Conservation (phyloP, 192 early-diverging fungal genomes). For the Polychytrium aggregatum region DNA sequence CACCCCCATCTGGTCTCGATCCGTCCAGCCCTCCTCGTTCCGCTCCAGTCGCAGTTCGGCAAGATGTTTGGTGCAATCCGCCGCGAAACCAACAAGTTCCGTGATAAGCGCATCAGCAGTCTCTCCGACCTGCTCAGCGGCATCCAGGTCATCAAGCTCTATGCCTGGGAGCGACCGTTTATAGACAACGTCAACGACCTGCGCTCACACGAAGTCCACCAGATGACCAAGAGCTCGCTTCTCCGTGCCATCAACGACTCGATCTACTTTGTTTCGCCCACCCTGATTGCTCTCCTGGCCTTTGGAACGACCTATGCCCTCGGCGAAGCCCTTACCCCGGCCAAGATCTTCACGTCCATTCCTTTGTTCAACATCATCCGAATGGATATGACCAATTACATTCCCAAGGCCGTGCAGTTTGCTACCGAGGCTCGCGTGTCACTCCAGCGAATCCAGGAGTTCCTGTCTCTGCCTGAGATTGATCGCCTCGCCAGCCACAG, state of each 20-base stretch:
- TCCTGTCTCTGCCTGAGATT: constrained; percentile 5
- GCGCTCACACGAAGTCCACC: constrained; percentile 13
- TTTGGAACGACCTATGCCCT: constrained; percentile 28
- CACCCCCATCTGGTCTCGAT: too few species aligned
- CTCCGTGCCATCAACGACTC: constrained; percentile 22
- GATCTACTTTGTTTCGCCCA: constrained; percentile 11
- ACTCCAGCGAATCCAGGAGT: constrained; percentile 1
- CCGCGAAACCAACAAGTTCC: constrained; percentile 8
- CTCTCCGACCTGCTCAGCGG: constrained; percentile 25
- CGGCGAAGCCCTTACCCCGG: constrained; percentile 28
- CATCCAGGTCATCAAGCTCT: constrained; percentile 28
- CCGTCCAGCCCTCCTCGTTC: constrained; percentile 13
- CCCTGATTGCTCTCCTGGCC: constrained; percentile 26
- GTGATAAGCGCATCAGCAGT: constrained; percentile 17
- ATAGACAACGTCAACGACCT: constrained; percentile 11
- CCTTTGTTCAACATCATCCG: background rate
- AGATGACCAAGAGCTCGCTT: constrained; percentile 9
- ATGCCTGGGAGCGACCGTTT: constrained; percentile 25
- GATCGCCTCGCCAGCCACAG: too few species aligned
- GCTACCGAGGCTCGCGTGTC: background rate
- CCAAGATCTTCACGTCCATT: constrained; percentile 8
- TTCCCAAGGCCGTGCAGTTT: constrained; percentile 1
- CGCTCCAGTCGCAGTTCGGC: constrained; percentile 13
- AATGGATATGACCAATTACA: constrained; percentile 2
- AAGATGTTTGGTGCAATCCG: constrained; percentile 12